These are phyloP conservation scores for Exophiala spinifera DNA, from an alignment of 2,329 filamentous ascomycete genomes.

Conservation along the genomic window DNA sequence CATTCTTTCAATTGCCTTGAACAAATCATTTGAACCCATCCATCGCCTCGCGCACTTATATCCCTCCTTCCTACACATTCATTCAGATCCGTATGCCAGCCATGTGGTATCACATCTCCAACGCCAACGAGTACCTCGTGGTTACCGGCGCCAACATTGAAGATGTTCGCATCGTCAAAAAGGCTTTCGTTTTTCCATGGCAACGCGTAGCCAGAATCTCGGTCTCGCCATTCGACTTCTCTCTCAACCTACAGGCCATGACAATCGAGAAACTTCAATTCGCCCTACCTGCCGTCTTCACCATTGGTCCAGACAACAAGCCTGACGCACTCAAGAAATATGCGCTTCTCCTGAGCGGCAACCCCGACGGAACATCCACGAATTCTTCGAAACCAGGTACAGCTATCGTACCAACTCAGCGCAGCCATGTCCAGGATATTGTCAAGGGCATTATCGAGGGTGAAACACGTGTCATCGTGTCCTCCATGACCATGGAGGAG, in stretches of 20 bases:
- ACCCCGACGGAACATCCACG: slow-evolving; percentile 47
- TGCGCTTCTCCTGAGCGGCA: slow-evolving; percentile 70
- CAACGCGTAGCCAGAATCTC: slow-evolving; percentile 54
- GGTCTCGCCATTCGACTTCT: slow-evolving; percentile 65
- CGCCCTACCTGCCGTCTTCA: slow-evolving; percentile 77
- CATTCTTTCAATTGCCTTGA: too few species aligned
- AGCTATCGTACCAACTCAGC: slow-evolving; percentile 43
- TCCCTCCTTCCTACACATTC: not conserved
- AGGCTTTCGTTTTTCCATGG: slow-evolving; percentile 67
- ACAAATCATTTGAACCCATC: too few species aligned
- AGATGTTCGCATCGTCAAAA: slow-evolving; percentile 74
- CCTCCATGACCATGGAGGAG: slow-evolving; percentile 89
- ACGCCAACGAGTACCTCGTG: slow-evolving; percentile 81
- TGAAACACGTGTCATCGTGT: slow-evolving; percentile 78
- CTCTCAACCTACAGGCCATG: slow-evolving; percentile 81
- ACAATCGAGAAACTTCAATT: slow-evolving; percentile 85
- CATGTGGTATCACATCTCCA: slow-evolving; percentile 64
- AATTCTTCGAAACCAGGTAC: slow-evolving; percentile 35
- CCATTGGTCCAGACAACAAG: slow-evolving; percentile 75
- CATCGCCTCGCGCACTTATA: not conserved
- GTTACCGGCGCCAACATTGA: slow-evolving; percentile 76
- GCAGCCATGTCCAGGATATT: slow-evolving; percentile 75
- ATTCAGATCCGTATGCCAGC: slow-evolving; percentile 4
- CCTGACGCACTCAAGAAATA: slow-evolving; percentile 72
- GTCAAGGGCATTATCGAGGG: slow-evolving; percentile 89